phyloP scores from a whole-genome alignment of 2,329 filamentous ascomycete species.

The Fusarium cicatricum region DNA sequence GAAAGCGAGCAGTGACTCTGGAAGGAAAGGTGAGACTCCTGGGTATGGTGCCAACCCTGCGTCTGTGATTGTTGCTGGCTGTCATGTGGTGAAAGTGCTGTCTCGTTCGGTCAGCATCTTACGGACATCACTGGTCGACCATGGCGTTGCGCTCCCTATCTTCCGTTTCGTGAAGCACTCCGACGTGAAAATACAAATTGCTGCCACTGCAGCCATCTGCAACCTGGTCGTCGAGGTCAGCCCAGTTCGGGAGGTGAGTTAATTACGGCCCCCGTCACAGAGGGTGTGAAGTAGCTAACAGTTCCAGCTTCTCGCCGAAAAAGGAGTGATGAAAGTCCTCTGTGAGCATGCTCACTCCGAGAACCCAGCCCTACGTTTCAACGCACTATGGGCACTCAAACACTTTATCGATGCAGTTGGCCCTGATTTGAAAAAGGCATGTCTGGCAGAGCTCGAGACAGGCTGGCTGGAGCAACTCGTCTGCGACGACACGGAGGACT shows the following conservation, averaged over 20 bases:
- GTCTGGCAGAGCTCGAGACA: slow-evolving; percentile 78
- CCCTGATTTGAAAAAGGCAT: slow-evolving; percentile 77
- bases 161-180: slow-evolving; percentile 78
- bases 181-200: slow-evolving; percentile 82
- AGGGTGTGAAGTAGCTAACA: slow-evolving; percentile 27
- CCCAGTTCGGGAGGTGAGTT: slow-evolving; percentile 83
- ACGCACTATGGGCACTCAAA: slow-evolving; percentile 93
- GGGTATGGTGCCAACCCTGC: slow-evolving; percentile 78
- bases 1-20: slow-evolving; percentile 47
- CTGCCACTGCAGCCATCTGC: slow-evolving; percentile 82
- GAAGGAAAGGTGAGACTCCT: slow-evolving; percentile 43
- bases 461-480: slow-evolving; percentile 85
- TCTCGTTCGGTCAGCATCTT: slow-evolving; percentile 86
- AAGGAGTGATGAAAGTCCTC: slow-evolving; percentile 77
- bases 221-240: slow-evolving; percentile 91
- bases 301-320: slow-evolving; percentile 73
- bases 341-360: slow-evolving; percentile 86
- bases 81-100: slow-evolving; percentile 80
- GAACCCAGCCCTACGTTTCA: slow-evolving; percentile 80
- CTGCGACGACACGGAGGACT: slow-evolving; percentile 67
- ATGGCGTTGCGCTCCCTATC: slow-evolving; percentile 79
- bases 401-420: slow-evolving; percentile 80
- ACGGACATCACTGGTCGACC: slow-evolving; percentile 86
- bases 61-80: slow-evolving; percentile 83
- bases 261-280: neutral